Base-by-base conservation (phyloP, 2,329 filamentous ascomycete species). In the Fusarium zealandicum region DNA sequence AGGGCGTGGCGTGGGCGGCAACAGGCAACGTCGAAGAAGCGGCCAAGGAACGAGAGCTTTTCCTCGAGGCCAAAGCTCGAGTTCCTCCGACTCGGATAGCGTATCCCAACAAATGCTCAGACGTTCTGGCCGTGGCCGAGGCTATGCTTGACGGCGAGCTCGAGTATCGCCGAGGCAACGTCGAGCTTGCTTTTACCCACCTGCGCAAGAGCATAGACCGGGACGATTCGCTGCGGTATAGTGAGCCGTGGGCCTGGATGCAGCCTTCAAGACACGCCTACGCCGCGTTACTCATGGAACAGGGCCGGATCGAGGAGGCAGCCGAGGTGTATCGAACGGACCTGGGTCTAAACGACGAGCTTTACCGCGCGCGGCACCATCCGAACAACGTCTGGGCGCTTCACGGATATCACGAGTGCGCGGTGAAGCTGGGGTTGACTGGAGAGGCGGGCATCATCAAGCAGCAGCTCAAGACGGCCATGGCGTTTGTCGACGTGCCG, bases 181-280 rank as follows among this genome's bases (percentile, higher is more conserved):
- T 81, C 46, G 79, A 83, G 0, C 37, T 68, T 0, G 88, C 87
- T 0, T 90, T 89, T 59, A 61, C 70, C 8, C 77, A 82, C 49
- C 75, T 90, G 4, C 77, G 79, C 3, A 73, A 70, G 16, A 80
- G 86, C 0, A 82, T 88, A 17, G 69, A 75, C 1, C 75, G 82
- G 6, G 85, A 89, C 49, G 86, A 89, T 57, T 70, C 68, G 0
- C 76, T 90, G n/a, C 81, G 82, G 0, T 90, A 90, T 56, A 83
- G 86, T 20, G 88, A 91, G 69, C 88, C 88, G 0, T 90, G 87
- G 87, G 85, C 84, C 0, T 90, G 87, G 87, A 90, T 90, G 87
- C 86, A 89, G 62, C 88, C 88, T 0, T 81, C 84, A 0, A 78
- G 87, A 3, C 88, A 90, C 70, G 87, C 87, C 0, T 86, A 86